phyloP scores from a whole-genome alignment of 148 eudicot genomes.

The Silene uniflora region DNA sequence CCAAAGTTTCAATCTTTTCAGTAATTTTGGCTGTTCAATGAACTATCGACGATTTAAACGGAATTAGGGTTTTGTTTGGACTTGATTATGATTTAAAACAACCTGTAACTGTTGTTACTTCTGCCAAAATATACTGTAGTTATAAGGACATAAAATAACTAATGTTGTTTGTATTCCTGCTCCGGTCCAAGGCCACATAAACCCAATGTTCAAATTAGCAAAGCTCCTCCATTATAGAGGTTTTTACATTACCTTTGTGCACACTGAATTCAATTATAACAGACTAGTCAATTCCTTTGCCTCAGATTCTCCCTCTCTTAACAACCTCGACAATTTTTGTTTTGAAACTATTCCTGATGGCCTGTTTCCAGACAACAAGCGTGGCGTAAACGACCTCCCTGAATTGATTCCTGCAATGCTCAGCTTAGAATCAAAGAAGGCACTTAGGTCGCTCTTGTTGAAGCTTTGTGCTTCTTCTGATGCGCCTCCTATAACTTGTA shows the following conservation, averaged over 20 bases:
- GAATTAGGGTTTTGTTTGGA: too few species aligned
- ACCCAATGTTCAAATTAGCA: too few species aligned
- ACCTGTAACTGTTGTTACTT: too few species aligned
- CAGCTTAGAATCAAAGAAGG: neutral
- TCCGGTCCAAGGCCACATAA: conserved; percentile 38
- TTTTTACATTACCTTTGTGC: conserved; percentile 38
- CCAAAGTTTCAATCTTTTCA: too few species aligned
- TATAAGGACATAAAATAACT: too few species aligned
- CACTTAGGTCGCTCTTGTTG: conserved; percentile 17
- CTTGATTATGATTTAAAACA: too few species aligned
- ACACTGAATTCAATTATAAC: conserved; percentile 27
- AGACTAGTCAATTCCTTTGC: conserved; percentile 23
- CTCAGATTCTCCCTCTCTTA: conserved; percentile 7
- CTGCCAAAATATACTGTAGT: too few species aligned
- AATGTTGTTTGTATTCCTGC: conserved; percentile 17
- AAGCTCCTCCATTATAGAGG: conserved; percentile 31
- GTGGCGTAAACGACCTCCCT: conserved; percentile 24
- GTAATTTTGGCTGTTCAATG: too few species aligned
- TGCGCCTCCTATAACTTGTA: conserved; percentile 24
- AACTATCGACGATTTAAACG: too few species aligned
- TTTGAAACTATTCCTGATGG: conserved; percentile 42
- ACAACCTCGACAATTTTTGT: conserved; percentile 23
- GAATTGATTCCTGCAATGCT: conserved; percentile 1
- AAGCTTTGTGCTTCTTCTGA: conserved; percentile 11
- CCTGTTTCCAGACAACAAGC: conserved; percentile 21